A percentile compares a stretch with the other conserved stretches of the same genome.
Evolutionary conservation across 108 stramenopile species (phyloP).

Genomic region (Skeletonema tropicum): DNA sequence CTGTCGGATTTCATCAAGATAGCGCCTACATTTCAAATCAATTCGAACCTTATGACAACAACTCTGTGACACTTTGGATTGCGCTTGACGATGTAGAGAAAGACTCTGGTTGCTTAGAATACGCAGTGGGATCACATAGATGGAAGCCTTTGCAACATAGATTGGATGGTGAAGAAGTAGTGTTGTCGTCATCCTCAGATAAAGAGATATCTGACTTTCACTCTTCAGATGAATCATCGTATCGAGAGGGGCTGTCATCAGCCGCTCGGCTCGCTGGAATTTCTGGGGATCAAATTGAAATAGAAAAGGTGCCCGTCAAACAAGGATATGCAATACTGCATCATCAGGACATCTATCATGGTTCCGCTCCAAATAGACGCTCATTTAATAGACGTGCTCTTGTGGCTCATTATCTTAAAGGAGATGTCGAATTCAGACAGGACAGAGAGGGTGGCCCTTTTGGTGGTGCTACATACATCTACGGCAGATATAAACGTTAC

Average conservation of each 20-base stretch:
- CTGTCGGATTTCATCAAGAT: constrained; percentile 73
- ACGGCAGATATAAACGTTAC: constrained; percentile 51
- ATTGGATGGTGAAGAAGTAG: background rate
- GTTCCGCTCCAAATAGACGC: constrained; percentile 17
- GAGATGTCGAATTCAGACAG: constrained; percentile 25
- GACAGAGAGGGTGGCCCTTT: background rate
- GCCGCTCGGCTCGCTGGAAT: constrained; percentile 5
- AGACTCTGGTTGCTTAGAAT: constrained; percentile 60
- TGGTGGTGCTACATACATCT: constrained; percentile 47
- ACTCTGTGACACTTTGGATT: constrained; percentile 67
- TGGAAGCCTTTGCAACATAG: constrained; percentile 26
- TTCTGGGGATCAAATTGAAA: background rate
- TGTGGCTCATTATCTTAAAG: constrained; percentile 36
- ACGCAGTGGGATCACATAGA: constrained; percentile 56
- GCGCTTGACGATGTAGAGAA: constrained; percentile 65
- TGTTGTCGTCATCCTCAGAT: background rate
- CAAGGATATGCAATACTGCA: constrained; percentile 26
- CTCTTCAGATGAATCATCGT: constrained; percentile 7
- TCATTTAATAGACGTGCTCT: constrained; percentile 28
- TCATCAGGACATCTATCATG: constrained; percentile 44
- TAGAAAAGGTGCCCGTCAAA: constrained; percentile 14
- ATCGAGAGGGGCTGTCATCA: background rate
- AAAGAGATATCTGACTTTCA: constrained; percentile 29
- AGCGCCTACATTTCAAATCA: constrained; percentile 61
- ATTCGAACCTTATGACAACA: constrained; percentile 51